phyloP scores from a whole-genome alignment of 2,329 filamentous ascomycete species.

The Alternaria burnsii region DNA sequence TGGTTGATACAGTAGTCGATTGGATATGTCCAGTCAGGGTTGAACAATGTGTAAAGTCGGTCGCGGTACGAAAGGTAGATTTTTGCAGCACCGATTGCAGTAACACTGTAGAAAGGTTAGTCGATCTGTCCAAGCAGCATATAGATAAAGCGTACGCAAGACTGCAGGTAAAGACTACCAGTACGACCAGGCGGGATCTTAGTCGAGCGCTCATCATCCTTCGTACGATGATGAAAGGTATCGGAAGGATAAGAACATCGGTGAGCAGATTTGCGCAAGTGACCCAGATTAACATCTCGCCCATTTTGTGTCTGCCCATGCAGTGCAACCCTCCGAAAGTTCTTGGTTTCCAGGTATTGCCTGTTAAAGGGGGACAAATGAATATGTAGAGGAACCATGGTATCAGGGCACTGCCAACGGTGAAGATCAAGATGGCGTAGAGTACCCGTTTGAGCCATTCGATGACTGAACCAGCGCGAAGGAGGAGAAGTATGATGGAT shows the following conservation, averaged over 20 bases:
- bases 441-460: conserved; percentile 49
- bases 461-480: conserved; percentile 51
- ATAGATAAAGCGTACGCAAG: conserved; percentile 41
- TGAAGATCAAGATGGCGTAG: conserved; percentile 50
- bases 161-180: conserved; percentile 52
- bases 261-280: conserved; percentile 54
- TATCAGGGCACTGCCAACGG: conserved; percentile 45
- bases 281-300: conserved; percentile 51
- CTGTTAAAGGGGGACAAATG: conserved; percentile 50
- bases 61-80: conserved; percentile 53
- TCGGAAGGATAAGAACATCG: conserved; percentile 52
- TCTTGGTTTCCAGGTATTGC: conserved; percentile 50
- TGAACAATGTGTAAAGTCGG: conserved; percentile 47
- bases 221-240: conserved; percentile 53
- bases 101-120: conserved; percentile 40
- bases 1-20: conserved; percentile 54
- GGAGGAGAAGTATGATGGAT: conserved; percentile 51
- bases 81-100: conserved; percentile 51
- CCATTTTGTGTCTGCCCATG: conserved; percentile 48
- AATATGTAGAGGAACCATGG: conserved; percentile 52
- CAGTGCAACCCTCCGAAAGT: conserved; percentile 52
- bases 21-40: conserved; percentile 53
- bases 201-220: conserved; percentile 53
- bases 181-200: conserved; percentile 49
- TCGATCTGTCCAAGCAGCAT: background rate